phyloP scores from a whole-genome alignment of 179 eudicot species.

The Drosera spatulata region DNA sequence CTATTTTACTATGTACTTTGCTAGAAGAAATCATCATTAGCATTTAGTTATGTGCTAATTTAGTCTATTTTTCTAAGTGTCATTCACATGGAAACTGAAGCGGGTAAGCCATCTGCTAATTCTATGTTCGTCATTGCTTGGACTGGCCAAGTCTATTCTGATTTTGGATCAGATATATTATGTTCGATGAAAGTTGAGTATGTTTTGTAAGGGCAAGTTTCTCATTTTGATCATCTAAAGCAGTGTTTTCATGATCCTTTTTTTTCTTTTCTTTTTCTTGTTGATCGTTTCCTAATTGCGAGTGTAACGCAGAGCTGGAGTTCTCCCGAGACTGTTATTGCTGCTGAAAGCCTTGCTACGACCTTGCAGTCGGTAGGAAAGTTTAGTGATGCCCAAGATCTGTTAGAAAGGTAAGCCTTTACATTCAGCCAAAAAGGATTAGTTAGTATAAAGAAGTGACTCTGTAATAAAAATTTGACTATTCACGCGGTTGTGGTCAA shows the following conservation, averaged over 20 bases:
- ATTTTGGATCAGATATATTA: not conserved
- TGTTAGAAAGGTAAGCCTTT: conserved; percentile 48
- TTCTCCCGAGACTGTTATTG: conserved; percentile 67
- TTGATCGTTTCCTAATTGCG: not conserved
- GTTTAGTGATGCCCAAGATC: conserved; percentile 58
- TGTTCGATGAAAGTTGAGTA: not conserved
- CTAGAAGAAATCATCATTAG: too few species aligned
- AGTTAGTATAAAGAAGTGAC: too few species aligned
- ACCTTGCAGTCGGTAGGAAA: conserved; percentile 61
- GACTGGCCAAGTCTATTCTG: not conserved
- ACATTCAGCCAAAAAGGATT: not conserved
- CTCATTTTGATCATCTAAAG: not conserved
- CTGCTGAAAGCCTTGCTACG: conserved; percentile 73
- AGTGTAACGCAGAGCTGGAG: conserved; percentile 62
- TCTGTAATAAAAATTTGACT: not conserved
- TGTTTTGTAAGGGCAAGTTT: too few species aligned
- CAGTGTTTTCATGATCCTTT: not conserved
- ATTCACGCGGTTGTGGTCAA: not conserved
- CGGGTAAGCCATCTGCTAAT: not conserved
- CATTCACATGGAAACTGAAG: too few species aligned
- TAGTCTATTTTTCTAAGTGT: not conserved
- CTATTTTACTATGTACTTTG: too few species aligned
- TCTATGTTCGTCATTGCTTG: not conserved
- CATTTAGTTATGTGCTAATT: too few species aligned
- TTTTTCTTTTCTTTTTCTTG: not conserved